Percentiles rank a stretch among this genome's conserved stretches.
Conservation (phyloP, 2,329 filamentous ascomycete genomes). For the Dactylellina parvicollis region DNA sequence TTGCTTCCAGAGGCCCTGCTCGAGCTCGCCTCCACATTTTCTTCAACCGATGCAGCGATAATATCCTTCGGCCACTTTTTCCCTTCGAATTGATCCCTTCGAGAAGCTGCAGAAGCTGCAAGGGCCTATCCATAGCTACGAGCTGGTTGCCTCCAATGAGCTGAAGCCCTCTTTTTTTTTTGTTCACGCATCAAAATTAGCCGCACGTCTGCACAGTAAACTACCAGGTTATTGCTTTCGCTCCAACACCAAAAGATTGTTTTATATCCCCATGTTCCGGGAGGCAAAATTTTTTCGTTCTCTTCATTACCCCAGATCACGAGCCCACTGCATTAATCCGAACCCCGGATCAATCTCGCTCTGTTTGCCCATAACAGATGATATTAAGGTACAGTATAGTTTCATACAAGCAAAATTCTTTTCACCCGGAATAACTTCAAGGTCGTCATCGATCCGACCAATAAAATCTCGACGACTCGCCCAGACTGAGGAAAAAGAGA, state of each 20-base stretch:
- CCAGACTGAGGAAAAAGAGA: background rate
- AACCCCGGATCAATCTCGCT: conserved; percentile 45
- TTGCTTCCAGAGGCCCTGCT: conserved; percentile 39
- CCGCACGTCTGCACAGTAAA: too few species aligned
- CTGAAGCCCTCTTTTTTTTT: conserved; percentile 5
- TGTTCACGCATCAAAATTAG: conserved; percentile 33
- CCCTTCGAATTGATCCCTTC: background rate
- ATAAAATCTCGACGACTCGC: conserved; percentile 19
- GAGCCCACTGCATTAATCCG: conserved; percentile 50
- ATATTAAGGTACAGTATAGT: conserved; percentile 29
- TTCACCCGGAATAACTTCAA: conserved; percentile 52
- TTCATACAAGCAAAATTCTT: conserved; percentile 53
- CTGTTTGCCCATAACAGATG: conserved; percentile 15
- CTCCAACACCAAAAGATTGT: conserved; percentile 4
- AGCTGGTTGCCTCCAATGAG: conserved; percentile 15
- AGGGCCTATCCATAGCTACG: conserved; percentile 22
- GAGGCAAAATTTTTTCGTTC: conserved; percentile 21
- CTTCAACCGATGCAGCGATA: conserved; percentile 15
- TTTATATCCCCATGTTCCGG: conserved; percentile 36
- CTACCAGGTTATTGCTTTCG: too few species aligned
- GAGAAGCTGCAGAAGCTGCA: conserved; percentile 13
- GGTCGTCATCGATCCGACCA: conserved; percentile 18
- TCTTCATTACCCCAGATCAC: conserved; percentile 51
- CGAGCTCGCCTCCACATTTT: conserved; percentile 48
- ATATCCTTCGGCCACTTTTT: conserved; percentile 44